phyloP scores from a whole-genome alignment of 2,329 filamentous ascomycete species.

The Ophiosphaerella herpotricha region DNA sequence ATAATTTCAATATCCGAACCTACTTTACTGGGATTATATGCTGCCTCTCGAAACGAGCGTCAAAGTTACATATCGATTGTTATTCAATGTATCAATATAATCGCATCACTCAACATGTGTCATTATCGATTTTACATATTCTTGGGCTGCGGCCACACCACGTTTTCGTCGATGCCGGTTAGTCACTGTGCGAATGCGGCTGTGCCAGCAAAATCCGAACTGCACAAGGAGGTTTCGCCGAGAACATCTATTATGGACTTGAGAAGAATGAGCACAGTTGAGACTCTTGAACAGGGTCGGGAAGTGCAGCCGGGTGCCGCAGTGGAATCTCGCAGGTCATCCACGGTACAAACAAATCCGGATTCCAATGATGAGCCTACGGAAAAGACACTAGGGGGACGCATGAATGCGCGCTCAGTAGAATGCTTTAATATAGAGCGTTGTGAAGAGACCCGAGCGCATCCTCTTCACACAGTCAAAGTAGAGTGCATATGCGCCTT shows the following conservation, averaged over 20 bases:
- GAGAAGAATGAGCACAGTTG: background rate
- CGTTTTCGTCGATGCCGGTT: conserved; percentile 39
- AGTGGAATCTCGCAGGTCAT: too few relatives aligned
- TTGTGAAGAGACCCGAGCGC: conserved; percentile 10
- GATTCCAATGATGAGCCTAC: background rate
- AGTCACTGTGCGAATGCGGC: conserved; percentile 35
- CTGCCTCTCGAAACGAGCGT: background rate
- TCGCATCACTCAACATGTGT: conserved; percentile 43
- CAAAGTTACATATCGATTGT: too few relatives aligned
- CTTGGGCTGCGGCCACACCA: conserved; percentile 49
- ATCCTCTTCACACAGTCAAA: conserved; percentile 14
- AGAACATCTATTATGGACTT: background rate
- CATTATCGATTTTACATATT: conserved; percentile 51
- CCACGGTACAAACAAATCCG: too few relatives aligned
- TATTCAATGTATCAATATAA: conserved; percentile 1
- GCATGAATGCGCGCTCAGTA: too few relatives aligned
- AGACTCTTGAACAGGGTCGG: background rate
- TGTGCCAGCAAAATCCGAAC: background rate
- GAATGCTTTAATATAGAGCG: background rate
- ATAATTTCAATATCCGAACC: background rate
- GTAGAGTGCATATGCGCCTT: conserved; percentile 12
- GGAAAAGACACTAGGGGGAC: background rate
- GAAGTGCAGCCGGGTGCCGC: too few relatives aligned
- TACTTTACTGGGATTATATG: background rate
- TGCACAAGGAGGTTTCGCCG: conserved; percentile 2